Base-by-base conservation (phyloP, 169 alveolate species). In the Plasmodium vinckei region DNA sequence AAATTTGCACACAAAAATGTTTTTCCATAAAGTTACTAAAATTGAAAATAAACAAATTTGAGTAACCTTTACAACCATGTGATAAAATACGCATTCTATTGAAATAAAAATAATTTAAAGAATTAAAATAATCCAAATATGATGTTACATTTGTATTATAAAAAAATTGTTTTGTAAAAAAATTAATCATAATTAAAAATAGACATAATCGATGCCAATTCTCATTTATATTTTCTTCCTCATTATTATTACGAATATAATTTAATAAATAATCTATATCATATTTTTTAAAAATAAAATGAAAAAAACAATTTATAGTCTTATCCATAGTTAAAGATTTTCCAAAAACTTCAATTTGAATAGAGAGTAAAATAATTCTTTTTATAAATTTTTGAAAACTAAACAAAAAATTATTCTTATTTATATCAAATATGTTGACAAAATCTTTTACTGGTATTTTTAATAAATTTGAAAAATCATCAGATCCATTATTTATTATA, bases 91-190 rank as follows among this genome's bases (percentile, higher is more conserved):
- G 42, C n/a, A 79, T 42, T 49, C 56, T 79, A 23, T 79, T 79
- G 15, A 79, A 65, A 71, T 79, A 79, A 67, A 79, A 64, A 23
- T 53, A 79, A 44, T 56, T 65, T 19, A 79, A 46, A 5, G 84
- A 65, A 56, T 79, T 79, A 70, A 79, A 79, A 47, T 79, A 79
- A 79, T 79, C 89, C 33, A 79, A 9, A 59, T 53, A 65, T 15
- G 82, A 65, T 25, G 53, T 79, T 12, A 79, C 44, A 23, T 79
- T 65, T 23, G 25, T 79, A 23, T 79, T 79, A 60, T 79, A 79
- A 39, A 79, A 79, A 56, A 79, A 79, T 47, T 79, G 89, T 60
- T 79, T 57, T 49, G 89, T 67, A 60, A 79, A 67, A 54, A 79
- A 67, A 60, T 79, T 53, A 42, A 79, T 27, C 13, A 51, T 33